Conservation (phyloP, 2,329 filamentous ascomycete species). For the Trichoderma sp. region DNA sequence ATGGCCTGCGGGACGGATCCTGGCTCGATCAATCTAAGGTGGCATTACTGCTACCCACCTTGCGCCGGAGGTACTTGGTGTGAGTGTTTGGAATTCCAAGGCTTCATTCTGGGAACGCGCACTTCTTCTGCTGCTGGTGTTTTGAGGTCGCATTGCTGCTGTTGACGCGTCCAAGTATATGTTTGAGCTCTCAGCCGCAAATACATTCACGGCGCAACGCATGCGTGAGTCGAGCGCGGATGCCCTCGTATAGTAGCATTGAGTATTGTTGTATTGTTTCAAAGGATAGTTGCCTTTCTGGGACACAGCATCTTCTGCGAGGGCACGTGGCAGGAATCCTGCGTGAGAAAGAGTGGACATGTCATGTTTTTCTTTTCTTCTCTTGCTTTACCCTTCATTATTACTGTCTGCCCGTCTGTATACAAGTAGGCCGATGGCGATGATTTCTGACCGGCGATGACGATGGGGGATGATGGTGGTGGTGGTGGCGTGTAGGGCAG, state of each 20-base stretch:
- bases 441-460: background rate
- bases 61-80: background rate
- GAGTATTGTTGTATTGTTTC: background rate
- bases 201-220: too few species aligned
- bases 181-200: too few species aligned
- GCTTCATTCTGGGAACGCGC: background rate
- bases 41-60: background rate
- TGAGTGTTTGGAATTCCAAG: background rate
- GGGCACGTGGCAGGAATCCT: background rate
- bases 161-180: too few species aligned
- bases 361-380: background rate
- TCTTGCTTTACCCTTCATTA: background rate
- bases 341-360: background rate
- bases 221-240: background rate
- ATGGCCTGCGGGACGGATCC: constrained; percentile 5
- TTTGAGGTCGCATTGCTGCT: background rate
- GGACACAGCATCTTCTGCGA: background rate
- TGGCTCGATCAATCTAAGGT: constrained; percentile 3
- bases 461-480: background rate
- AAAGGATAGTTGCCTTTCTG: background rate
- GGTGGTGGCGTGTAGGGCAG: background rate
- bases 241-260: background rate
- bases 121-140: background rate
- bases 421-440: too few species aligned
- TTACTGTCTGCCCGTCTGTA: background rate